phyloP scores from a whole-genome alignment of 495 filamentous ascomycete species.

The Penicillium parvum region DNA sequence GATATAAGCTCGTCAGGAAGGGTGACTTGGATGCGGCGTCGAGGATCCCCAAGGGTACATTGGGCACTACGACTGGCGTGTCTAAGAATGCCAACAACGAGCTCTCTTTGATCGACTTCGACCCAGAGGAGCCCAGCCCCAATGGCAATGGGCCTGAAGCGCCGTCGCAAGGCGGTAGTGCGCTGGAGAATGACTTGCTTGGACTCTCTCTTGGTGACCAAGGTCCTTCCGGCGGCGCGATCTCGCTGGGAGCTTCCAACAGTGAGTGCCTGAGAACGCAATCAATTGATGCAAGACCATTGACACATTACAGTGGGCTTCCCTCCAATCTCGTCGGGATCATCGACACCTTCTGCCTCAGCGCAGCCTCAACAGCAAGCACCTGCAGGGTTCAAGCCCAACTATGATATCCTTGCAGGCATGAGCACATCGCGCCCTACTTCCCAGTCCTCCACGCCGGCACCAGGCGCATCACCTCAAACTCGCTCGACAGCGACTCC shows the following conservation, averaged over 20 bases:
- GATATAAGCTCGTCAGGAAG: constrained; percentile 91
- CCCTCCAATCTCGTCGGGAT: constrained; percentile 20
- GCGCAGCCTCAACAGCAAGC: constrained; percentile 31
- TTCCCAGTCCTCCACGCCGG: constrained; percentile 50
- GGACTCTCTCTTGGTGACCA: constrained; percentile 63
- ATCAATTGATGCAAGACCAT: no score
- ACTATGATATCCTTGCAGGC: constrained; percentile 61
- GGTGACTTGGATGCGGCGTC: constrained; percentile 87
- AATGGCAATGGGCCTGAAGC: constrained; percentile 43
- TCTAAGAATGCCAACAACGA: constrained; percentile 76
- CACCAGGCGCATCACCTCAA: constrained; percentile 25
- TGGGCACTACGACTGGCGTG: constrained; percentile 66
- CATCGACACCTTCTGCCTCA: constrained; percentile 24
- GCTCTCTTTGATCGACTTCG: constrained; percentile 89
- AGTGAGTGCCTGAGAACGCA: constrained; percentile 51
- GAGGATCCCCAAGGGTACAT: constrained; percentile 76
- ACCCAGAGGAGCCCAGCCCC: constrained; percentile 56
- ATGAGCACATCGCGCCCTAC: constrained; percentile 38
- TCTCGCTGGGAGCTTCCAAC: constrained; percentile 73
- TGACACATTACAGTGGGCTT: constrained; percentile 24
- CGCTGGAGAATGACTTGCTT: constrained; percentile 62
- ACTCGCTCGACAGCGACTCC: constrained; percentile 37
- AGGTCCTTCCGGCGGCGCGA: constrained; percentile 69
- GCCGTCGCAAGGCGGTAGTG: constrained; percentile 32
- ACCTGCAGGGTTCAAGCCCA: constrained; percentile 40